Evolutionary conservation across 2,329 filamentous ascomycete species (phyloP), one percentile per base, ranked within the genome.

Genomic region (Xylariaceae sp.): DNA sequence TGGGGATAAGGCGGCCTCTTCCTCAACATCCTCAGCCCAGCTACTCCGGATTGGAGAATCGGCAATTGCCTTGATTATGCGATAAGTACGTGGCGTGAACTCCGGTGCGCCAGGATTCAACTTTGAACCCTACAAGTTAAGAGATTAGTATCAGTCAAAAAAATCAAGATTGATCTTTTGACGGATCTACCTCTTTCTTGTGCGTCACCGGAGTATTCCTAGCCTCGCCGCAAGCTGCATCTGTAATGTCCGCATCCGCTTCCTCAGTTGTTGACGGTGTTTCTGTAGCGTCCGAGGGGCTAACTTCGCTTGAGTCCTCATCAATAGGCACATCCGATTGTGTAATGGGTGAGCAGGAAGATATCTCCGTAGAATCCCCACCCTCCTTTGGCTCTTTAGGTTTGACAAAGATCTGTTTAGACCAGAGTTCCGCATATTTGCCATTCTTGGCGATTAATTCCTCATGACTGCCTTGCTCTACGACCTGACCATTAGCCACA

Each of bases 381-480:
- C 66, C 63, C 6, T 61, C 55, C 33, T 71, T 67, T 20, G 68
- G 64, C 27, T 79, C 77, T 55, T 79, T 80, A 1, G 79, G 72
- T 53, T 76, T 78, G 33, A 80, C 68, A 61, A 82, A 82, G 15
- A 81, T 75, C 63, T 87, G 84, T 63, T 84, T 85, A 3, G 81
- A 81, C 86, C 86, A 89, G 26, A 89, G 71, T 46, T 82, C 80
- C 20, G 80, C 78, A 61, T 88, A 89, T 71, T 82, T 80, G 2
- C 86, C 85, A 6, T 79, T 75, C n/a, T 76, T 71, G 9, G 74
- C 70, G 42, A 89, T 75, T 16, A 89, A 71, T 18, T 82, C 77
- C 5, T 81, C 75, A 53, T 89, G 86, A 32, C 70, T 79, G 7
- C 86, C 86, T 60, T 83, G 76, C 65, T 89, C 85, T n/a, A 82